Evolutionary conservation across 768 basidiomycete species (phyloP).

Genomic region (Boletus barrowsii): DNA sequence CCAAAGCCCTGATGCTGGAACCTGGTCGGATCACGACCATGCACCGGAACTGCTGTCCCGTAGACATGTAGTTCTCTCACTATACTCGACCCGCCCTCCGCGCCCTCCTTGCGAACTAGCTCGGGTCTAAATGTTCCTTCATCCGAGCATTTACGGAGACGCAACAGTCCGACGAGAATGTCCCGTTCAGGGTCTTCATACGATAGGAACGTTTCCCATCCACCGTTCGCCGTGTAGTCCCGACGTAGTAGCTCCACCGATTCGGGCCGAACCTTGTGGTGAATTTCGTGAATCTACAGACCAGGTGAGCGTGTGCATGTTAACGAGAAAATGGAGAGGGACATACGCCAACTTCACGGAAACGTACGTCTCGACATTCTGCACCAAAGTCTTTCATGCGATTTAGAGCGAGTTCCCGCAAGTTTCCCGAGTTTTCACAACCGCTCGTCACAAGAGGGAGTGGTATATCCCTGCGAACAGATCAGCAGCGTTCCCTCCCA

Average conservation of each 20-base stretch:
- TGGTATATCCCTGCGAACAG: conserved; percentile 78
- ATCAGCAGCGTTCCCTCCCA: background rate
- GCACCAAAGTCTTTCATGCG: conserved; percentile 99
- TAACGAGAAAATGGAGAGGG: background rate
- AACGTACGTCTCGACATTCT: conserved; percentile 95
- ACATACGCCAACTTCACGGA: conserved; percentile 95
- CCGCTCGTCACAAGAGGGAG: conserved; percentile 95
- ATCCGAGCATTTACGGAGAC: conserved; percentile 92
- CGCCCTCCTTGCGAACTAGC: conserved; percentile 64
- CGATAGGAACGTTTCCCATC: conserved; percentile 99
- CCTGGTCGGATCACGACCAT: conserved; percentile 95
- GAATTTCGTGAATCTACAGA: conserved; percentile 91
- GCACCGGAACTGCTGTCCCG: conserved; percentile 96
- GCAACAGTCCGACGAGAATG: conserved; percentile 89
- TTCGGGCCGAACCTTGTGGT: conserved; percentile 94
- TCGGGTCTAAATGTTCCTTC: conserved; percentile 97
- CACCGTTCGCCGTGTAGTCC: conserved; percentile 96
- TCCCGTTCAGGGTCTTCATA: conserved; percentile 98
- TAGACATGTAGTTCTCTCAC: conserved; percentile 97
- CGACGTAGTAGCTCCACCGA: conserved; percentile 92
- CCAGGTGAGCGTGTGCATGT: background rate
- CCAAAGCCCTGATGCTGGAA: conserved; percentile 99
- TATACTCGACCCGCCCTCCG: conserved; percentile 83
- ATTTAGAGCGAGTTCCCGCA: conserved; percentile 92
- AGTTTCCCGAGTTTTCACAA: conserved; percentile 95